These are phyloP conservation scores for Parasitella parasitica DNA, from an alignment of 371 early-diverging fungal genomes.

Conservation along the genomic window DNA sequence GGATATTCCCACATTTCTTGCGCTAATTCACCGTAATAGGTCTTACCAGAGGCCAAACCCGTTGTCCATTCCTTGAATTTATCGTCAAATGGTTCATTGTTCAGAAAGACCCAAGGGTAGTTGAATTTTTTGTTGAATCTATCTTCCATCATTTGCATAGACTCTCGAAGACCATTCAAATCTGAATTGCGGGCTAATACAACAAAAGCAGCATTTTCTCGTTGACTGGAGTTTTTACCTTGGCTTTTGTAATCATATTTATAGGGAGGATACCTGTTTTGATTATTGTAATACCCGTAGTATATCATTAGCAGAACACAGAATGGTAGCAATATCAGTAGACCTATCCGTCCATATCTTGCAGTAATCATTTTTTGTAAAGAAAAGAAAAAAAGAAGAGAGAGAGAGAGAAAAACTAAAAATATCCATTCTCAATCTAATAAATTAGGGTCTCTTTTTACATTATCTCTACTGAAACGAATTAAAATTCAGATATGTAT, in stretches of 20 bases:
- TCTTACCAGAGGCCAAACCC: constrained; percentile 58
- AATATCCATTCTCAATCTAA: not conserved
- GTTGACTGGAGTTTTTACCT: not conserved
- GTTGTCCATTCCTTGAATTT: constrained; percentile 47
- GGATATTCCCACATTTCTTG: constrained; percentile 71
- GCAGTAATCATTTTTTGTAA: constrained; percentile 19
- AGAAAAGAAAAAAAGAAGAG: not conserved
- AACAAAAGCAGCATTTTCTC: constrained; percentile 64
- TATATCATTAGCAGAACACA: constrained; percentile 16
- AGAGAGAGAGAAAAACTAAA: not conserved
- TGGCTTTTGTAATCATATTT: constrained; percentile 15
- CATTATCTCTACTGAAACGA: too few relatives aligned
- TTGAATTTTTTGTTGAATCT: constrained; percentile 68
- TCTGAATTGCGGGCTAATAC: constrained; percentile 71
- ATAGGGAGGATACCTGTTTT: constrained; percentile 6
- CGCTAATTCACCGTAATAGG: constrained; percentile 59
- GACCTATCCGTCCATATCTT: constrained; percentile 18
- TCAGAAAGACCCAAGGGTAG: constrained; percentile 80
- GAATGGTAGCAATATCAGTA: constrained; percentile 21
- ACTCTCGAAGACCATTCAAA: constrained; percentile 53
- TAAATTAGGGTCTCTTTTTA: not conserved
- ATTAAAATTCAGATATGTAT: too few relatives aligned
- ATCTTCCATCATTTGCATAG: constrained; percentile 74
- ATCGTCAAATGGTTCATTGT: constrained; percentile 65
- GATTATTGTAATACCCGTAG: constrained; percentile 7